Evolutionary conservation across 306 rosid genomes (phyloP), one percentile per base, ranked within the genome.

Genomic region (Canavalia ensiformis): DNA sequence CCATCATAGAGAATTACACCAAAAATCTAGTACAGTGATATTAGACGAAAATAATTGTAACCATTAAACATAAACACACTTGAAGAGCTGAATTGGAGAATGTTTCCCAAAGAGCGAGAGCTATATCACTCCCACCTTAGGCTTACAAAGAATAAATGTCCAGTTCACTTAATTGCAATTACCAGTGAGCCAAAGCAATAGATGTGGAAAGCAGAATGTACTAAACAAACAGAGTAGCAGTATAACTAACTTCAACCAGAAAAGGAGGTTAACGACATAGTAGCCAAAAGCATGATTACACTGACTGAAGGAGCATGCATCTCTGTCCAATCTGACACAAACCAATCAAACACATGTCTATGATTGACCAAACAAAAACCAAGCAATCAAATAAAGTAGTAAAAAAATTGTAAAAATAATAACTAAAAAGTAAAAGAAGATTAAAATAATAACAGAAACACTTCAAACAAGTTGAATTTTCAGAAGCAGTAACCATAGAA

Each of bases 181-280:
- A 62, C 56, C 60, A 55, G 49, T 46, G 59, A 76, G 34, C 57
- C 28, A 72, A 49, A 70, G 59, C 62, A 79, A 57, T 78, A 67
- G 55, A 67, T 78, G 63, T 30, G 37, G n/a, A 65, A 39, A 66
- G 33, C 66, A 54, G 25, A 67, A 66, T 3, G 30, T 3, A 63
- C 33, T 25, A 25, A 18, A 52, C 59, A 58, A 35, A 51, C 9
- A 10, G 9, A 67, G 9, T 9, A 67, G 18, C 25, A 18, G 25
- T 18, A 18, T 18, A 52, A 30, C 13, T 68, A 79, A 56, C 9
- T 39, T 57, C 44, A 41, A 50, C 44, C 1, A 8, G 6, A 46
- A 11, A 50, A 52, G 12, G 45, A 9, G 67, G 33, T 2, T 41
- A 56, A 56, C 54, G 25, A 74, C 10, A 39, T 74, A 13, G 11